phyloP scores from a whole-genome alignment of 2,329 filamentous ascomycete genomes.

The Fusarium veterinarium region DNA sequence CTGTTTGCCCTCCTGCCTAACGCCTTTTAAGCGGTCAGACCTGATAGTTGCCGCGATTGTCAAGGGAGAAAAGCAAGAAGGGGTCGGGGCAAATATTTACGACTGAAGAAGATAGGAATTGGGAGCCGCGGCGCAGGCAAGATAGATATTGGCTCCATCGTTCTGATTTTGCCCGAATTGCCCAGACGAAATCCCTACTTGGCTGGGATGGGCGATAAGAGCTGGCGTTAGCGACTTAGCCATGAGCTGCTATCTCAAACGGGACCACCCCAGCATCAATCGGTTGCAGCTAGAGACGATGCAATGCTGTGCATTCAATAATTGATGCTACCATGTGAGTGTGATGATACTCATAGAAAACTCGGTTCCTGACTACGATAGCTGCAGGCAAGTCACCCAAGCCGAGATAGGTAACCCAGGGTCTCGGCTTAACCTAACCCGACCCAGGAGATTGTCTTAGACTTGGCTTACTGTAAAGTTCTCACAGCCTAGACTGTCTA shows the following conservation, averaged over 20 bases:
- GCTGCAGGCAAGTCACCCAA: conserved; percentile 18
- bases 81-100: neutral
- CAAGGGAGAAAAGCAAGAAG: conserved; percentile 23
- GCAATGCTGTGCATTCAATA: conserved; percentile 23
- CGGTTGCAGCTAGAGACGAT: neutral
- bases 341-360: conserved; percentile 1
- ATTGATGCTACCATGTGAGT: conserved; percentile 10
- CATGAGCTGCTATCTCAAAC: neutral
- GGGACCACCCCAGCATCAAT: neutral
- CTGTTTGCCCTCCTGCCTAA: conserved; percentile 22
- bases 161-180: conserved; percentile 1
- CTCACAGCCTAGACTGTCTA: conserved; percentile 1
- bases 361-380: conserved; percentile 35
- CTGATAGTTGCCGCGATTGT: conserved; percentile 36
- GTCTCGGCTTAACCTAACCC: neutral
- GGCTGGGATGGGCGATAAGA: neutral
- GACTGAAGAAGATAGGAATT: neutral
- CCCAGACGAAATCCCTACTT: neutral
- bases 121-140: neutral
- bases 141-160: neutral
- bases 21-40: conserved; percentile 43
- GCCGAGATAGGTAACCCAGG: conserved; percentile 9
- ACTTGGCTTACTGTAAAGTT: neutral
- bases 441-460: conserved; percentile 11
- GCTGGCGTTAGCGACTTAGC: conserved; percentile 6